A percentile compares a stretch with the other conserved stretches of the same genome.
These are phyloP conservation scores for Vigna reflexopilosa DNA, from an alignment of 306 rosid species.

Conservation along the genomic window DNA sequence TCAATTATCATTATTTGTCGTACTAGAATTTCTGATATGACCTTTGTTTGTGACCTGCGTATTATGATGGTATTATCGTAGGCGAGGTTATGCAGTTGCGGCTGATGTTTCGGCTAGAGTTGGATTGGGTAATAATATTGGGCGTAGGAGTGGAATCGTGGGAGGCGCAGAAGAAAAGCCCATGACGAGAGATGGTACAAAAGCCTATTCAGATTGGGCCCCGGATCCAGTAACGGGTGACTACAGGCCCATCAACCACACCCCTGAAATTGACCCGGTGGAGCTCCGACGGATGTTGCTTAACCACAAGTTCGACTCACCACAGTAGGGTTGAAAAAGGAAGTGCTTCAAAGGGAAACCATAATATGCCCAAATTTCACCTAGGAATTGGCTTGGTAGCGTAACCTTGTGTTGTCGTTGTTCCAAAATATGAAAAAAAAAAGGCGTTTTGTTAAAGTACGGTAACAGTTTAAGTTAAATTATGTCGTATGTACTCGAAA, in stretches of 20 bases:
- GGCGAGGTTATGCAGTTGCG: constrained; percentile 53
- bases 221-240: constrained; percentile 64
- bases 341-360: not conserved
- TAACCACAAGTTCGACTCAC: constrained; percentile 43
- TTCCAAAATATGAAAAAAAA: no score
- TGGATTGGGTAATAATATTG: constrained; percentile 35
- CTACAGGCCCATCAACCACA: constrained; percentile 53
- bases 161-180: constrained; percentile 43
- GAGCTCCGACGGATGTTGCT: constrained; percentile 60
- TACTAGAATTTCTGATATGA: not conserved
- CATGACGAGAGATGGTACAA: constrained; percentile 24
- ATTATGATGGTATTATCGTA: not conserved
- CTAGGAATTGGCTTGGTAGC: not conserved
- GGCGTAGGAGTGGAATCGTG: constrained; percentile 30
- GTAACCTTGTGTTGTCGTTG: not conserved
- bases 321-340: not conserved
- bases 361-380: not conserved
- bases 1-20: not conserved
- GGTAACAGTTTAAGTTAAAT: no score
- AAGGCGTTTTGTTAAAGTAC: no score
- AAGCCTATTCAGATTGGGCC: constrained; percentile 51
- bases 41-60: not conserved
- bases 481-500: no score
- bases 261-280: constrained; percentile 54
- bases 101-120: constrained; percentile 37